phyloP scores from a whole-genome alignment of 2,329 filamentous ascomycete genomes.

The Paracamarosporium sp. region DNA sequence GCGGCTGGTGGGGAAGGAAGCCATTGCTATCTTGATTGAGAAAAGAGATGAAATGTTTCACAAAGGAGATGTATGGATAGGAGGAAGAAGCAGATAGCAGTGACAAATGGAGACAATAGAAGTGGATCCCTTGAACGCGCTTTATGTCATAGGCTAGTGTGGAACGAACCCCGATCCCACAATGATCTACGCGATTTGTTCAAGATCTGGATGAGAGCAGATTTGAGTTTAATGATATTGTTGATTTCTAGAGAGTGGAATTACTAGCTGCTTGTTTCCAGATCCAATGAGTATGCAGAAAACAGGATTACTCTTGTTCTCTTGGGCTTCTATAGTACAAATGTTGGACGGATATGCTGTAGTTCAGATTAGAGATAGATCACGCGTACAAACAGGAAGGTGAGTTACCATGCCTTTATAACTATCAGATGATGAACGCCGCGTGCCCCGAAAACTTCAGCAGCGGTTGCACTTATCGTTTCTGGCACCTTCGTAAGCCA shows the following conservation, averaged over 20 bases:
- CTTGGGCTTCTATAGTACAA: no score
- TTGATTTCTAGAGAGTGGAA: no score
- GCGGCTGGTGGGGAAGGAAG: conserved; percentile 21
- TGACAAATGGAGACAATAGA: neutral
- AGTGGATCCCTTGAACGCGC: neutral
- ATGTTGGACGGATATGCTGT: neutral
- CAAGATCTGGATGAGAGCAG: neutral
- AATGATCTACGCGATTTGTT: neutral
- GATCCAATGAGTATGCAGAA: no score
- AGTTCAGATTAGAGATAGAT: neutral
- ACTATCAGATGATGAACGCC: neutral
- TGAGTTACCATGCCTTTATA: neutral
- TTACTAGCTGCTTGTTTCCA: no score
- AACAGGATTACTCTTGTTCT: no score
- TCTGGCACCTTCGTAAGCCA: conserved; percentile 9
- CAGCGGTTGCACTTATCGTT: conserved; percentile 10
- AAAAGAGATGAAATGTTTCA: neutral
- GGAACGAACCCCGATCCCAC: neutral
- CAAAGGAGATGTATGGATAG: neutral
- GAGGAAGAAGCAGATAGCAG: neutral
- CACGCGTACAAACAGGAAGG: neutral
- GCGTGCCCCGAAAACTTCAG: neutral
- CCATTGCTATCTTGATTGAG: neutral
- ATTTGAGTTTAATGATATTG: no score
- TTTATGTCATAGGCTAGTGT: neutral